Evolutionary conservation across 208 protist genomes (phyloP).

Genomic region (Naegleria fowleri): DNA sequence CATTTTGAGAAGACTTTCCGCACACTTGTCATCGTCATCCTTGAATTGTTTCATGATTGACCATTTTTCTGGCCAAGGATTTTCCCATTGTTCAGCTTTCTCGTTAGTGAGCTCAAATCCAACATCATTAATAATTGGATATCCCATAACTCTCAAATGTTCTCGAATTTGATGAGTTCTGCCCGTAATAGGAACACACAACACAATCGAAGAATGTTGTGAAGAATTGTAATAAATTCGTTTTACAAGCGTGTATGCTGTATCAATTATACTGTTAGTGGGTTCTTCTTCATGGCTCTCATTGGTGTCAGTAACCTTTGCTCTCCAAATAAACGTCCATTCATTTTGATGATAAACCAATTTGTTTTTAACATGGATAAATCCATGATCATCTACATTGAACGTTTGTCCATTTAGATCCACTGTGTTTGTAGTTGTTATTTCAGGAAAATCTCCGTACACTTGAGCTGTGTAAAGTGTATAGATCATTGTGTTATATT

Average conservation of each 20-base stretch:
- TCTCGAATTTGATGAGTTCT: slow-evolving; percentile 82
- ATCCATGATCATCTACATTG: background rate
- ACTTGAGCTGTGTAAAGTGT: too few species aligned
- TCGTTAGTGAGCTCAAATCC: slow-evolving; percentile 27
- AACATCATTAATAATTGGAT: slow-evolving; percentile 68
- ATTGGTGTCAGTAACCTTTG: too few species aligned
- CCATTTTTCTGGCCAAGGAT: background rate
- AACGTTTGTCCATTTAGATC: background rate
- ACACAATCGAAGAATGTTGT: slow-evolving; percentile 42
- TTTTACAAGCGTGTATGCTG: background rate
- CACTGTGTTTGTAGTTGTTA: background rate
- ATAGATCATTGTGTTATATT: too few species aligned
- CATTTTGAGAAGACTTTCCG: background rate
- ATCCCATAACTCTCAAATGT: slow-evolving; percentile 66
- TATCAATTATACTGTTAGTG: background rate
- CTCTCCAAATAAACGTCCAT: background rate
- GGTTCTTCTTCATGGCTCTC: background rate
- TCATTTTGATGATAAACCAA: background rate
- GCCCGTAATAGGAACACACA: slow-evolving; percentile 68
- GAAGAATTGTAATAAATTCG: background rate
- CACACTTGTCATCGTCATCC: background rate
- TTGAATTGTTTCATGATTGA: background rate
- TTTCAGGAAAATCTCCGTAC: background rate
- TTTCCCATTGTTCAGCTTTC: background rate
- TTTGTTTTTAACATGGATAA: background rate